phyloP scores from a whole-genome alignment of 1,284 basidiomycete genomes.

The Apiotrichum akiyoshidainum region DNA sequence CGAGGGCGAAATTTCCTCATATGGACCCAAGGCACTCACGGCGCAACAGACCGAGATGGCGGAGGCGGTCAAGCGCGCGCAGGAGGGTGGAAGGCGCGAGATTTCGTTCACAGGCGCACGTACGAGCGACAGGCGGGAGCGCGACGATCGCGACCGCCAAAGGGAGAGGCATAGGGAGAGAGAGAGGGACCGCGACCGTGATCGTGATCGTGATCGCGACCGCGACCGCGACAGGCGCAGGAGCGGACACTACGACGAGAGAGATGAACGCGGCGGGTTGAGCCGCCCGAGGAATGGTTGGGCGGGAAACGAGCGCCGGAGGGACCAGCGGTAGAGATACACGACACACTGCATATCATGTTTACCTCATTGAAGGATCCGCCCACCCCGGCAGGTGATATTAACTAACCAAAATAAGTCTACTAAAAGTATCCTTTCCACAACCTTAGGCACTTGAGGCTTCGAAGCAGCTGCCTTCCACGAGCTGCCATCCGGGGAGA shows the following conservation, averaged over 20 bases:
- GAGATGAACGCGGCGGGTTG: slow-evolving; percentile 2
- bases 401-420: no score
- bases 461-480: no score
- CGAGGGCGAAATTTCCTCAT: slow-evolving; percentile 22
- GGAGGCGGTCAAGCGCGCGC: slow-evolving; percentile 57
- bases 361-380: no score
- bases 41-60: slow-evolving; percentile 59
- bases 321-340: background rate
- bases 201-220: background rate
- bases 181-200: slow-evolving; percentile 6
- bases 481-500: no score
- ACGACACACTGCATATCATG: background rate
- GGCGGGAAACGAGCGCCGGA: background rate
- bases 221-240: slow-evolving; percentile 6
- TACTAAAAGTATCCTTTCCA: no score
- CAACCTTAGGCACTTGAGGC: no score
- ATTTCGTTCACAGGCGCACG: slow-evolving; percentile 57
- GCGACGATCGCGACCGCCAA: slow-evolving; percentile 16
- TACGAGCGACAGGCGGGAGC: slow-evolving; percentile 10
- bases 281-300: background rate
- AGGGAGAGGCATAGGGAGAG: slow-evolving; percentile 21
- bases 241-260: background rate
- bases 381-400: no score
- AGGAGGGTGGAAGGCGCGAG: slow-evolving; percentile 56
- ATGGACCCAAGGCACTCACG: slow-evolving; percentile 41